Evolutionary conservation across 2,329 filamentous ascomycete species (phyloP).

Genomic region (Claviceps sorghi): DNA sequence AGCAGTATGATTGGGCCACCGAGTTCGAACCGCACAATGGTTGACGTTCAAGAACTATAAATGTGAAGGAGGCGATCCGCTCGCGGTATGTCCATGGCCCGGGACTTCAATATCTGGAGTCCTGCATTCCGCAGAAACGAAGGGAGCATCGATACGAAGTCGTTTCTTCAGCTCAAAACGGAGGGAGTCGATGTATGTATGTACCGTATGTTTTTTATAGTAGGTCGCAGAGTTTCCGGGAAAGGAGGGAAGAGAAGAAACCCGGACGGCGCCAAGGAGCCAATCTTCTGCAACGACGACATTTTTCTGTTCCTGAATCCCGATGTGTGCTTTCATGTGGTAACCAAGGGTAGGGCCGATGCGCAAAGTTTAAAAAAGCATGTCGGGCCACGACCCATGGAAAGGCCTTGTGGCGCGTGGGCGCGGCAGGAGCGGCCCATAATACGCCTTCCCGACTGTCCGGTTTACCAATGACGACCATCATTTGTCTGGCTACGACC

Average conservation of each 20-base stretch:
- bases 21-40: neutral
- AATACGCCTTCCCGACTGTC: slow-evolving; percentile 1
- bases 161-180: neutral
- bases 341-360: neutral
- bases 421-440: neutral
- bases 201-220: neutral
- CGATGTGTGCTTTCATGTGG: neutral
- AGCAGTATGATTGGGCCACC: neutral
- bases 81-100: neutral
- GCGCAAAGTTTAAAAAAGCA: neutral
- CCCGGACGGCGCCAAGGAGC: no score
- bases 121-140: neutral
- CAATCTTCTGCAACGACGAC: neutral
- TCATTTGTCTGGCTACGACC: neutral
- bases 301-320: neutral
- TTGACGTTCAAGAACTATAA: neutral
- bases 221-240: neutral
- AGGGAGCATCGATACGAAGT: neutral
- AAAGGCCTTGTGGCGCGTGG: neutral
- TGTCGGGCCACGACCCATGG: neutral
- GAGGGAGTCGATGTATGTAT: neutral
- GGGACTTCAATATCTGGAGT: neutral
- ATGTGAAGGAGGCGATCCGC: neutral
- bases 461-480: slow-evolving; percentile 1
- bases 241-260: neutral